Evolutionary conservation across 208 protist species (phyloP).

Genomic region (Wallacemonas sp.): DNA sequence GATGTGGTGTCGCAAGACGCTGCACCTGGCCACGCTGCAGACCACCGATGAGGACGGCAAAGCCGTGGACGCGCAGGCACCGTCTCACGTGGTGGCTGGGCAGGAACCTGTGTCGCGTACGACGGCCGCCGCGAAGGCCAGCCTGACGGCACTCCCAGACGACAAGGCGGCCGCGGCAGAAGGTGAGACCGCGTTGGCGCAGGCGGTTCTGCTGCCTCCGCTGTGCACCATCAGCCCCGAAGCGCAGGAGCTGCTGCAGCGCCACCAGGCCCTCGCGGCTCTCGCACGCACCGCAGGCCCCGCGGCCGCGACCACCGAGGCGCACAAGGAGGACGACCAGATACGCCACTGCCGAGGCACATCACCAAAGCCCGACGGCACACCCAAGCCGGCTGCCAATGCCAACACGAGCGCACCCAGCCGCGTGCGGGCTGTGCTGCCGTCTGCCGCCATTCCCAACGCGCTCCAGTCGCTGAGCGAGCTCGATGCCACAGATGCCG

Average conservation of each 20-base stretch:
- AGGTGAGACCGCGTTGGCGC: conserved; percentile 1
- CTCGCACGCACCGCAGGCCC: conserved; percentile 11
- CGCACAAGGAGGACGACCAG: neutral
- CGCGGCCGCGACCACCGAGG: conserved; percentile 10
- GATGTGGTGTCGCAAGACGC: conserved; percentile 2
- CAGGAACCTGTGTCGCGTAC: too few species aligned
- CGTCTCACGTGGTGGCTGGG: conserved; percentile 1
- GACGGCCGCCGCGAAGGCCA: too few species aligned
- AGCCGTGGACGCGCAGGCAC: neutral
- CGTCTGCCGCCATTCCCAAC: conserved; percentile 36
- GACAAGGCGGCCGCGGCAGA: too few species aligned
- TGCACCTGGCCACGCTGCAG: neutral
- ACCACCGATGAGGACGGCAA: neutral
- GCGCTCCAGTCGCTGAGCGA: conserved; percentile 32
- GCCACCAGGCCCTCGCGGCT: conserved; percentile 13
- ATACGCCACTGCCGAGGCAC: neutral
- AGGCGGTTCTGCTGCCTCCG: conserved; percentile 10
- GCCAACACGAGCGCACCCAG: neutral
- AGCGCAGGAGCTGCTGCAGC: conserved; percentile 24
- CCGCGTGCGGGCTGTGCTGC: conserved; percentile 19
- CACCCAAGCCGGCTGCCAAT: neutral
- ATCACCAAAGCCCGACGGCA: neutral
- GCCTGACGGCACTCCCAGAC: too few species aligned
- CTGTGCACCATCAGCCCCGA: conserved; percentile 26
- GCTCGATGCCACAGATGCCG: conserved; percentile 4